Evolutionary conservation across 2,329 filamentous ascomycete genomes (phyloP).

Genomic region (Aspergillus carbonarius): DNA sequence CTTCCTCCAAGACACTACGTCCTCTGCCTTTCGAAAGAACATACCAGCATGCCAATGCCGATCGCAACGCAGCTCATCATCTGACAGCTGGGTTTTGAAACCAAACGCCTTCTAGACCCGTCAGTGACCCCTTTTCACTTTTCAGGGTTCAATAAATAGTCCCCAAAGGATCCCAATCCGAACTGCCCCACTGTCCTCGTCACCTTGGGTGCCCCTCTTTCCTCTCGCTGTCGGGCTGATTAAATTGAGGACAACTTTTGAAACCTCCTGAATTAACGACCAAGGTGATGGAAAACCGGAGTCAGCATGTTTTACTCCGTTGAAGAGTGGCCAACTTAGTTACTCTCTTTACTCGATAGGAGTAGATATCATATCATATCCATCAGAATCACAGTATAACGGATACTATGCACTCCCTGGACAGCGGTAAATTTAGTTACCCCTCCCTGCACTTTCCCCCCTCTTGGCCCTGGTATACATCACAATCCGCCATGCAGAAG

Average conservation of each 20-base stretch:
- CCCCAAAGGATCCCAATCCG: conserved; percentile 8
- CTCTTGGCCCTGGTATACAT: background rate
- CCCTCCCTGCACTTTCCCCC: background rate
- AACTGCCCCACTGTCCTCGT: conserved; percentile 18
- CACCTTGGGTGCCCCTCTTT: conserved; percentile 3
- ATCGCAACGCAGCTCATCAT: background rate
- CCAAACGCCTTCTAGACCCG: background rate
- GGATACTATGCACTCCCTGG: too few relatives aligned
- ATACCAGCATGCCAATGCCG: background rate
- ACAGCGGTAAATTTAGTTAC: too few relatives aligned
- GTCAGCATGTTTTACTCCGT: too few relatives aligned
- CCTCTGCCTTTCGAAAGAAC: background rate
- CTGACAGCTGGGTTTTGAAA: background rate
- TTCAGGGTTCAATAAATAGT: conserved; percentile 16
- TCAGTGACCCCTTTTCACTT: conserved; percentile 4
- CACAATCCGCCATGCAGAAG: background rate
- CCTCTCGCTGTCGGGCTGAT: background rate
- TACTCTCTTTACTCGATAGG: too few relatives aligned
- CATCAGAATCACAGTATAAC: too few relatives aligned
- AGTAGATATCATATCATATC: too few relatives aligned
- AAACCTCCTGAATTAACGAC: background rate
- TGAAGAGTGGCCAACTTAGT: too few relatives aligned
- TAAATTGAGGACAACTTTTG: background rate
- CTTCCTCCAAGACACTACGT: background rate
- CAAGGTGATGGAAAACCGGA: too few relatives aligned